Base-by-base conservation (phyloP, 2,329 filamentous ascomycete genomes). In the Ampelomyces quisqualis region DNA sequence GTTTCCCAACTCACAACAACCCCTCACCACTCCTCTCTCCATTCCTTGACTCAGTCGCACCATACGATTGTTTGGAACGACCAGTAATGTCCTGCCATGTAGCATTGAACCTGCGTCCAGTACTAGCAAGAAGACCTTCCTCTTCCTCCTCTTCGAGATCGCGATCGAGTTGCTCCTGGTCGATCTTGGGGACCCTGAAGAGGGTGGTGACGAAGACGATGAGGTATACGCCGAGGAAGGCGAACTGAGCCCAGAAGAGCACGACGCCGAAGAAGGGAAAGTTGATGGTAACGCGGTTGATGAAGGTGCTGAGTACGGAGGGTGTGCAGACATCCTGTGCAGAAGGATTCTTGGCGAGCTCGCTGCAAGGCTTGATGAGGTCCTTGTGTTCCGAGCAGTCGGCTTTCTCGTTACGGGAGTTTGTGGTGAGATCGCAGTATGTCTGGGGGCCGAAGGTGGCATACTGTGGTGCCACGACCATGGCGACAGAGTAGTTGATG, bases 231-330 rank as follows among this genome's bases (percentile, higher is more conserved):
- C 73, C 85, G 29, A 98, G 71, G 72, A 98, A 97, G 9, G 79
- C 86, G 63, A 96, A 97, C 60, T 98, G 93, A 0, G 90, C 88
- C 90, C 90, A 98, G 69, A 97, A 98, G 54, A 88, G 80, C n/a
- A 97, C 73, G 8, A 85, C 82, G 8, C 93, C 93, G 61, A 98
- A 95, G 64, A 96, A 89, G 5, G 93, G 90, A 78, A 93, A 98
- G 64, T 94, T 95, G 61, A 95, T 80, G 15, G 88, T 90, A 46
- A 96, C 81, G 30, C 90, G 84, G 69, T 97, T 96, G 51, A 98
- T 77, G 70, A 98, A 95, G 0, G 88, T 95, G 45, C 88, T 93
- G 66, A 90, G 86, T 24, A 96, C 84, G 15, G 85, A 91, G 0
- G 93, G 90, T 1, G 90, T 97, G 76, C 93, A 98, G 15, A 95